phyloP scores from a whole-genome alignment of 2,329 filamentous ascomycete genomes.

The Epicoccum nigrum region DNA sequence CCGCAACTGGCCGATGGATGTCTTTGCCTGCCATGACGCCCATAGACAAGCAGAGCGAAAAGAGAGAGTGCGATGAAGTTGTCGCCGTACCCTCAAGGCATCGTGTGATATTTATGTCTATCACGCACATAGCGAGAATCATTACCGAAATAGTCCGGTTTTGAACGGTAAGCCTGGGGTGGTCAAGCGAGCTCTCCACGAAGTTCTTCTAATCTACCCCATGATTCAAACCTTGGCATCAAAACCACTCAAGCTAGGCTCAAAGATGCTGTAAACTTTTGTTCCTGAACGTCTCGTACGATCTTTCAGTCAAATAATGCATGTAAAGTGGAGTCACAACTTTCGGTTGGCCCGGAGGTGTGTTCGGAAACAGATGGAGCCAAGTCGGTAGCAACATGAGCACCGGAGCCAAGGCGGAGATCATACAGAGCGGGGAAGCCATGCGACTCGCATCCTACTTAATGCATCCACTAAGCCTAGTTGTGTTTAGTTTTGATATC shows the following conservation, averaged over 20 bases:
- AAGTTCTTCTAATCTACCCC: slow-evolving; percentile 15
- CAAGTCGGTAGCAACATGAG: background rate
- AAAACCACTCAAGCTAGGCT: slow-evolving; percentile 13
- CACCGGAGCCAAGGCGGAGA: slow-evolving; percentile 8
- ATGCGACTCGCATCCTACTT: background rate
- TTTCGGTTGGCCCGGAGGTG: background rate
- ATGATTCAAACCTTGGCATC: slow-evolving; percentile 9
- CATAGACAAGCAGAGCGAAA: background rate
- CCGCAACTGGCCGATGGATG: slow-evolving; percentile 15
- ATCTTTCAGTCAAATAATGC: background rate
- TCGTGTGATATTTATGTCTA: slow-evolving; percentile 21
- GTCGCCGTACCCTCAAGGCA: background rate
- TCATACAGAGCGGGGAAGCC: background rate
- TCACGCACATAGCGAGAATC: slow-evolving; percentile 23
- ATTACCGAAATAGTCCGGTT: slow-evolving; percentile 3
- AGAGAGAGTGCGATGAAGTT: background rate
- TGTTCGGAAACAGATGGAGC: background rate
- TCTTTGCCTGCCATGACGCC: slow-evolving; percentile 31
- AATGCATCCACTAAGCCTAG: background rate
- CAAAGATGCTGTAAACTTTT: background rate
- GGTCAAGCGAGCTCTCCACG: slow-evolving; percentile 23
- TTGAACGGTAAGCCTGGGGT: slow-evolving; percentile 11
- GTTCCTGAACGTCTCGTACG: background rate
- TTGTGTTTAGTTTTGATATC: background rate
- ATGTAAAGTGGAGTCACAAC: background rate